phyloP scores from a whole-genome alignment of 139 green algal genomes.

The Asterochloris erici region DNA sequence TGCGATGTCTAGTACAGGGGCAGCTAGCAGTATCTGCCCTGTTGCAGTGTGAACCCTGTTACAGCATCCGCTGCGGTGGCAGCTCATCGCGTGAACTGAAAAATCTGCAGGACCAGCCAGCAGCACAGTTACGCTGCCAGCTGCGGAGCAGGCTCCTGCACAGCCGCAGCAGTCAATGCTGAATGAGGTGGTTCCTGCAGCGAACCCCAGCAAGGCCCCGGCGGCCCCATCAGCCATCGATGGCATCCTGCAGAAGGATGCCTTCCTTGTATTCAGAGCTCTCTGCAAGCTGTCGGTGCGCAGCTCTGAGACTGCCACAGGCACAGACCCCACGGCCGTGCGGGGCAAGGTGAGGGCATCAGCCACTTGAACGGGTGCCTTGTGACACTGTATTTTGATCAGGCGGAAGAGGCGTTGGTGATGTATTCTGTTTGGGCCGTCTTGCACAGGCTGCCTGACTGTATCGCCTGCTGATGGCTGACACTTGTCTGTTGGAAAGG shows the following conservation, averaged over 20 bases:
- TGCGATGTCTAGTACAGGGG: too few relatives aligned
- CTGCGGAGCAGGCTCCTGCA: neutral
- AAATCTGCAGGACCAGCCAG: too few relatives aligned
- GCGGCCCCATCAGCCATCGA: neutral
- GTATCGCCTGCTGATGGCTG: too few relatives aligned
- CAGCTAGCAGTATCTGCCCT: too few relatives aligned
- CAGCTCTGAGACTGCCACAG: slow-evolving; percentile 47
- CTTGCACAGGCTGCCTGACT: too few relatives aligned
- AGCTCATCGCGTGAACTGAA: too few relatives aligned
- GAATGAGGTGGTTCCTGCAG: neutral
- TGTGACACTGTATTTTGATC: neutral
- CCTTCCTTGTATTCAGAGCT: slow-evolving; percentile 94
- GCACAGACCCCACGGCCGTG: slow-evolving; percentile 65
- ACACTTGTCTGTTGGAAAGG: too few relatives aligned
- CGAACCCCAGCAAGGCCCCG: neutral
- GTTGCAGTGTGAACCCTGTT: too few relatives aligned
- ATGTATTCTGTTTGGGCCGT: too few relatives aligned
- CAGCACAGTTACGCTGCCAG: neutral
- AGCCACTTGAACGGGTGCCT: neutral
- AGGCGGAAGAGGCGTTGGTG: too few relatives aligned
- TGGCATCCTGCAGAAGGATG: slow-evolving; percentile 78
- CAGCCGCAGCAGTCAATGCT: neutral
- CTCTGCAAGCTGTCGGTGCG: slow-evolving; percentile 96
- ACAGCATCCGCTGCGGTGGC: too few relatives aligned
- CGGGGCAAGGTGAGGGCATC: slow-evolving; percentile 50